Base-by-base conservation (phyloP, 1,139 yeast species). In the Cylindricascospora bacillispora region DNA sequence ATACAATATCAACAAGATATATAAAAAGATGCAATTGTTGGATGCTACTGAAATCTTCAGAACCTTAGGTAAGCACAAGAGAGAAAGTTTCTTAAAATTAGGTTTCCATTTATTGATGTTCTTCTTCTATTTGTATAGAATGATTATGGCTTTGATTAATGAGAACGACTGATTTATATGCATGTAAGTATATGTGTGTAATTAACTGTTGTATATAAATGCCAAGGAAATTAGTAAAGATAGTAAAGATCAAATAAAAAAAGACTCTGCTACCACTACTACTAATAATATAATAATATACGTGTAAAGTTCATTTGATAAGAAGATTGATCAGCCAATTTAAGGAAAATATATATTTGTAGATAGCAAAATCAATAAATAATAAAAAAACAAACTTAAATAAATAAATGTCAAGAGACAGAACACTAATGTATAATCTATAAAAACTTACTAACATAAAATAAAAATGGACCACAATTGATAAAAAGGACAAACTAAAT, bases 31-130 rank as follows among this genome's bases (percentile, higher is more conserved):
- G 56, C 89, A 89, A 56, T 63, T 83, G 41, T 71, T 92, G 57
- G 99, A 89, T 59, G 98, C 98, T 36, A 89, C 99, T 28, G 98
- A 89, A 62, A 92, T 89, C 51, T 89, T 89, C 63, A 76, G 97
- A 64, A 86, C 97, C 29, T 68, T 92, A 52, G 73, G 83, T 44
- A 81, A 78, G 52, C 94, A 89, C 63, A 89, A 92, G 72, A 80
- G 77, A 59, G 97, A 85, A 61, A 70, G 86, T 34, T 86, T 86
- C 54, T 60, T 80, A 57, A 89, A 89, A 60, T 70, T 89, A 49
- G 95, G 93, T 9, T 82, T 82, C 73, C 92, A 85, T 56, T 66
- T 89, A 47, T 62, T 85, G 50, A 67, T 86, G 77, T 89, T 89
- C 71, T 89, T 89, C 77, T 85, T 72, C 67, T 86, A 85, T 69